A percentile compares a stretch with the other conserved stretches of the same genome.
Evolutionary conservation across 306 rosid genomes (phyloP).

Genomic region (Purshia tridentata): DNA sequence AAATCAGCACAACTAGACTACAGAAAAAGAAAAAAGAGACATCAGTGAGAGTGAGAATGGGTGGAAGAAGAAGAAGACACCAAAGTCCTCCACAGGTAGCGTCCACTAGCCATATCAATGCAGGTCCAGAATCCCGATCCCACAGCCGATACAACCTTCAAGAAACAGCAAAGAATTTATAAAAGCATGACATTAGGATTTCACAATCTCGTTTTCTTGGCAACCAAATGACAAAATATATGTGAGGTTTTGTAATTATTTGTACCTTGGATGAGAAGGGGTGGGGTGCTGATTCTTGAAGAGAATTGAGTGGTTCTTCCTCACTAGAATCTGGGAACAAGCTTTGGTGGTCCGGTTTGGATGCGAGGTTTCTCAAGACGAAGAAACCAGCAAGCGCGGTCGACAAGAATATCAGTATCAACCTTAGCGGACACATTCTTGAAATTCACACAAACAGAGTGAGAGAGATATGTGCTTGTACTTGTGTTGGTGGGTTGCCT

Average conservation of each 20-base stretch:
- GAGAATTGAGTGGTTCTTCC: neutral
- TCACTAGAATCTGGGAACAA: neutral
- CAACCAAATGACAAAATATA: no score
- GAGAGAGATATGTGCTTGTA: neutral
- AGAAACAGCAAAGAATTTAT: no score
- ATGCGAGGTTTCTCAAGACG: neutral
- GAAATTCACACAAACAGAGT: neutral
- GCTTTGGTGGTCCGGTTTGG: neutral
- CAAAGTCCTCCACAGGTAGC: constrained; percentile 5
- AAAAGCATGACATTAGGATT: no score
- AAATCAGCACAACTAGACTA: neutral
- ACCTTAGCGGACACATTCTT: constrained; percentile 15
- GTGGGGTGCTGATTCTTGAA: neutral
- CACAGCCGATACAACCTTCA: neutral
- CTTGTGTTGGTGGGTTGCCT: neutral
- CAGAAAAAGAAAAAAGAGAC: neutral
- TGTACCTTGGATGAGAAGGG: neutral
- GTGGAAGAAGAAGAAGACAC: constrained; percentile 5
- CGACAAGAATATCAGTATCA: constrained; percentile 4
- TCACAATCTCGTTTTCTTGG: no score
- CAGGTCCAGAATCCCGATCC: neutral
- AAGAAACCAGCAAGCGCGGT: constrained; percentile 3
- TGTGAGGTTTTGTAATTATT: no score
- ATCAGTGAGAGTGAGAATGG: neutral
- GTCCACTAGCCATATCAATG: constrained; percentile 18